These are phyloP conservation scores for Hibiscus trionum DNA, from an alignment of 345 rosid genomes.

Conservation along the genomic window DNA sequence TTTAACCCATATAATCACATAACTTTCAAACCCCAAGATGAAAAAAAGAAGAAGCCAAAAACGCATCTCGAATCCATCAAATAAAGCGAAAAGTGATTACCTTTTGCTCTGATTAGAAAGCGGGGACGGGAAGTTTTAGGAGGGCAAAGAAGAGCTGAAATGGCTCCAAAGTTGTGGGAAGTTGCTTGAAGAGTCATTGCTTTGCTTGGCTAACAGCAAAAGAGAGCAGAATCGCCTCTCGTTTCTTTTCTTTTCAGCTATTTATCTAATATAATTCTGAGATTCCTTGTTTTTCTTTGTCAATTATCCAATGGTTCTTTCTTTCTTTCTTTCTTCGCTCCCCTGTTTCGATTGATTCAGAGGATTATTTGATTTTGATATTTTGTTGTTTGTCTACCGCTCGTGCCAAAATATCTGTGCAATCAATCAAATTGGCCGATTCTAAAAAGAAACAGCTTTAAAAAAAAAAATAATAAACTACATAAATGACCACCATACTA, in stretches of 20 bases:
- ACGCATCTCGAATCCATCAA: constrained; percentile 3
- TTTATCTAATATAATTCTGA: background rate
- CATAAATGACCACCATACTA: too few relatives aligned
- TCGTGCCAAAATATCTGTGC: background rate
- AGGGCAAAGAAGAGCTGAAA: constrained; percentile 31
- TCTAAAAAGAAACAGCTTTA: too few relatives aligned
- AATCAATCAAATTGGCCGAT: too few relatives aligned
- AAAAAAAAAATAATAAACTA: too few relatives aligned
- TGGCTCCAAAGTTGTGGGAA: constrained; percentile 33
- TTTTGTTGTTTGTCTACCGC: background rate
- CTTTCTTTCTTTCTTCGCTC: background rate
- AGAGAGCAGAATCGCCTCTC: background rate
- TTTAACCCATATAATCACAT: background rate
- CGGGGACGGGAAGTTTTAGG: constrained; percentile 30
- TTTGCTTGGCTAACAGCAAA: background rate
- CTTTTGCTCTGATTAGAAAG: constrained; percentile 38
- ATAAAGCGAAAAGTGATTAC: constrained; percentile 19
- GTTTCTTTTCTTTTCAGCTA: background rate
- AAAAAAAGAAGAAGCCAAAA: background rate
- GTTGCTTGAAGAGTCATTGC: constrained; percentile 46
- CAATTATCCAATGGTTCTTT: background rate
- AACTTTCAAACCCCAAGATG: background rate
- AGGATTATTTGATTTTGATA: background rate
- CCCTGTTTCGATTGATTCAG: background rate
- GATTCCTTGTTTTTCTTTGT: background rate